A percentile compares a stretch with the other conserved stretches of the same genome.
Conservation (phyloP, 768 basidiomycete genomes). For the Pisolithus marmoratus region DNA sequence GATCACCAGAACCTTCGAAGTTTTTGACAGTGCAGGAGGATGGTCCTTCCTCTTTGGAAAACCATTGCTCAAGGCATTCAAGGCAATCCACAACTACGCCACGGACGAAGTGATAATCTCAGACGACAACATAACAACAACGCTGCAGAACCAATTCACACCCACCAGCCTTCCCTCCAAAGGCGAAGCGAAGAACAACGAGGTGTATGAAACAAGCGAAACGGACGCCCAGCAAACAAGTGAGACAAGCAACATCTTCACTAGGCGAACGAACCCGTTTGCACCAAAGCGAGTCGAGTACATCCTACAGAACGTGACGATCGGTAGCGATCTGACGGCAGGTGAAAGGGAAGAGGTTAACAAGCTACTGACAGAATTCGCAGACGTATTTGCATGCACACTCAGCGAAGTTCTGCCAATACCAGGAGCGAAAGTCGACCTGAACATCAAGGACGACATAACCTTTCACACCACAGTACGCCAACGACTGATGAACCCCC, state of each 20-base stretch:
- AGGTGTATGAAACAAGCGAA: neutral
- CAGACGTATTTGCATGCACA: constrained; percentile 36
- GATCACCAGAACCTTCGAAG: neutral
- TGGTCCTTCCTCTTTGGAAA: constrained; percentile 29
- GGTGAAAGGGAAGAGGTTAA: constrained; percentile 18
- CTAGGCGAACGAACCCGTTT: neutral
- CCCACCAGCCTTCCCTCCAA: neutral
- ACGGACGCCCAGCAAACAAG: neutral
- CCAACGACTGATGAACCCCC: neutral
- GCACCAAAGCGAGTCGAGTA: constrained; percentile 9
- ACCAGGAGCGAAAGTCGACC: neutral
- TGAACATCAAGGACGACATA: neutral
- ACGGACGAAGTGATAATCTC: constrained; percentile 3
- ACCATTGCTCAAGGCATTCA: constrained; percentile 16
- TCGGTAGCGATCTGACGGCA: constrained; percentile 27
- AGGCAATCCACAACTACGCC: constrained; percentile 22
- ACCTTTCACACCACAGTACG: neutral
- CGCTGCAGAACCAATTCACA: neutral
- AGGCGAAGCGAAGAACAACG: neutral
- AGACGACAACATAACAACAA: neutral
- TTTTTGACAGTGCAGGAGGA: constrained; percentile 17
- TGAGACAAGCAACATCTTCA: neutral
- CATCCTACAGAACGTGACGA: constrained; percentile 13
- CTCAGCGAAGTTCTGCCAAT: constrained; percentile 34
- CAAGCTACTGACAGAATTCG: constrained; percentile 22